These are phyloP conservation scores for Craterostigma plantagineum DNA, from an alignment of 257 asterid species.

Conservation along the genomic window DNA sequence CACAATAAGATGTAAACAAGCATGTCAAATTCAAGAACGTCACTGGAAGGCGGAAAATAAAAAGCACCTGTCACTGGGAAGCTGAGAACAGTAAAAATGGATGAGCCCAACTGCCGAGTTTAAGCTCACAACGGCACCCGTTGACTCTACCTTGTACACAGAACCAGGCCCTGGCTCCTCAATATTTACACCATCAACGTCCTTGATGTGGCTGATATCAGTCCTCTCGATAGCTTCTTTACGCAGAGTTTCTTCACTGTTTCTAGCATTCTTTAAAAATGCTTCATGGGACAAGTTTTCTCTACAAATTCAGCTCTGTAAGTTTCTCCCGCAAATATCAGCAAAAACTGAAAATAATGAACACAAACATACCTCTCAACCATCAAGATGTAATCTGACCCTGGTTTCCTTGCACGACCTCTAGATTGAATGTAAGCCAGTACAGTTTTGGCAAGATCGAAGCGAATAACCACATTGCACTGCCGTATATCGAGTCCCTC, in stretches of 20 bases:
- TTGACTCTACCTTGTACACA: slow-evolving; percentile 83
- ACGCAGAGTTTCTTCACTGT: slow-evolving; percentile 92
- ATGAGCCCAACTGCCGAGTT: slow-evolving; percentile 96
- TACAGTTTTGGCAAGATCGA: slow-evolving; percentile 98
- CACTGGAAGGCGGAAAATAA: slow-evolving; percentile 4
- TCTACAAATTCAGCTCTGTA: slow-evolving; percentile 27
- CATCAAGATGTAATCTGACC: slow-evolving; percentile 97
- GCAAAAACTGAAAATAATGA: slow-evolving; percentile 9
- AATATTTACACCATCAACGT: slow-evolving; percentile 30
- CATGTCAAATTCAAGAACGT: slow-evolving; percentile 4
- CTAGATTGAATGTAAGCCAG: slow-evolving; percentile 97
- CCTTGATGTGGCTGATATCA: slow-evolving; percentile 86
- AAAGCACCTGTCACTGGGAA: slow-evolving; percentile 89
- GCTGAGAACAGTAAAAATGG: slow-evolving; percentile 95
- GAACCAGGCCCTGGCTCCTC: slow-evolving; percentile 41
- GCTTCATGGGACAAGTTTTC: slow-evolving; percentile 75
- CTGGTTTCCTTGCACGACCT: slow-evolving; percentile 98
- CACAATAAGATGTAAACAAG: slow-evolving; percentile 7
- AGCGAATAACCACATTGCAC: slow-evolving; percentile 97
- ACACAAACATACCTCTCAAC: slow-evolving; percentile 66
- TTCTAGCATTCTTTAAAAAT: slow-evolving; percentile 86
- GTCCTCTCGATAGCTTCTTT: slow-evolving; percentile 98
- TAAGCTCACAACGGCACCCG: slow-evolving; percentile 98
- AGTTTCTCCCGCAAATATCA: slow-evolving; percentile 4
- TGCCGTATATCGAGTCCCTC: slow-evolving; percentile 99